These are phyloP conservation scores for Tulasnella sp. DNA, from an alignment of 768 basidiomycete species.

Conservation along the genomic window DNA sequence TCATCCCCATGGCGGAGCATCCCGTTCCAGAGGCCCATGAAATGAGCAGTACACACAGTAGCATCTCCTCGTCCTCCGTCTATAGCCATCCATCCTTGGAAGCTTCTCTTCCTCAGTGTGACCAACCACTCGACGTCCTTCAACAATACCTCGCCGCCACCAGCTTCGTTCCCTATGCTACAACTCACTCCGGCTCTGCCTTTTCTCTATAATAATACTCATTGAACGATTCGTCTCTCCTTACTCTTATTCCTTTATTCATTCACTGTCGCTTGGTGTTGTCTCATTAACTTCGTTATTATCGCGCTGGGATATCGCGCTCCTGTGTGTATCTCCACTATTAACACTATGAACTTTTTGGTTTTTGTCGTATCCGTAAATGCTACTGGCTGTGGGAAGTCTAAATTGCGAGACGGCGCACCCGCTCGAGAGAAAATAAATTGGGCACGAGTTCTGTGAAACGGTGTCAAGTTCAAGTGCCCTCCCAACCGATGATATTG, in stretches of 20 bases:
- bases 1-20: background rate
- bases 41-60: background rate
- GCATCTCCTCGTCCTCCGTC: background rate
- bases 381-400: background rate
- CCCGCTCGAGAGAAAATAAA: no score
- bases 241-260: background rate
- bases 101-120: background rate
- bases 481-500: no score
- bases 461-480: no score
- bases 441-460: no score
- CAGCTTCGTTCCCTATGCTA: background rate
- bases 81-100: background rate
- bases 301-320: background rate
- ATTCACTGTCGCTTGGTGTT: background rate
- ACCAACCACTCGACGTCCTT: background rate
- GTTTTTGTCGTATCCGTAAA: background rate
- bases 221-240: background rate
- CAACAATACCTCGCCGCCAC: background rate
- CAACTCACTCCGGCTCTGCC: background rate
- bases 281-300: background rate
- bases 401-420: background rate
- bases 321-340: background rate
- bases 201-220: background rate
- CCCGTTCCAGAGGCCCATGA: background rate
- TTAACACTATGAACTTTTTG: background rate